These are phyloP conservation scores for Seiridium cupressi DNA, from an alignment of 2,329 filamentous ascomycete species.

Conservation along the genomic window DNA sequence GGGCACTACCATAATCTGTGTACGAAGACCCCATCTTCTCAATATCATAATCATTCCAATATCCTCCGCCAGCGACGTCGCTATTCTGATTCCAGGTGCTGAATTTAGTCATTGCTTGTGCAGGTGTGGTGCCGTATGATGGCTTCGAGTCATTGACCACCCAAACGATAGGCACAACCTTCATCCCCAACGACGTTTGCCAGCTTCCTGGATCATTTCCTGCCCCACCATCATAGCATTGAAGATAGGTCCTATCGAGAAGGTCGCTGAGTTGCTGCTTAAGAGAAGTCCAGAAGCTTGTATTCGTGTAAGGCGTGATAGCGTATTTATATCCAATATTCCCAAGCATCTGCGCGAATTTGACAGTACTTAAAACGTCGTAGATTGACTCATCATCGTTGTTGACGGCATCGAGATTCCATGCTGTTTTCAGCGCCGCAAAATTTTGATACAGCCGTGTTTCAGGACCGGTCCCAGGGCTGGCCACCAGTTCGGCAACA, in stretches of 20 bases:
- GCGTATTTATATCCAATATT: conserved; percentile 40
- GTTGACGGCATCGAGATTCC: conserved; percentile 43
- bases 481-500: conserved; percentile 35
- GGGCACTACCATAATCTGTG: conserved; percentile 25
- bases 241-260: conserved; percentile 39
- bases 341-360: conserved; percentile 40
- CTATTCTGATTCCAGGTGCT: conserved; percentile 27
- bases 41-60: conserved; percentile 46
- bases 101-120: conserved; percentile 34
- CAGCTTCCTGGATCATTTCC: conserved; percentile 37
- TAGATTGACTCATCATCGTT: conserved; percentile 45
- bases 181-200: conserved; percentile 34
- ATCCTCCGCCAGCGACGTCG: conserved; percentile 36
- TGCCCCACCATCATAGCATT: conserved; percentile 44
- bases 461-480: conserved; percentile 27
- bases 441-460: conserved; percentile 39
- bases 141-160: conserved; percentile 46
- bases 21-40: conserved; percentile 42
- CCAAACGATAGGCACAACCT: conserved; percentile 42
- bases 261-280: conserved; percentile 28
- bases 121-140: conserved; percentile 32
- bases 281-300: conserved; percentile 33
- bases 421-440: conserved; percentile 34
- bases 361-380: conserved; percentile 37
- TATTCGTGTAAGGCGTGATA: conserved; percentile 40